Conservation (phyloP, 352 stramenopile genomes). For the Phytopythium aichiense region DNA sequence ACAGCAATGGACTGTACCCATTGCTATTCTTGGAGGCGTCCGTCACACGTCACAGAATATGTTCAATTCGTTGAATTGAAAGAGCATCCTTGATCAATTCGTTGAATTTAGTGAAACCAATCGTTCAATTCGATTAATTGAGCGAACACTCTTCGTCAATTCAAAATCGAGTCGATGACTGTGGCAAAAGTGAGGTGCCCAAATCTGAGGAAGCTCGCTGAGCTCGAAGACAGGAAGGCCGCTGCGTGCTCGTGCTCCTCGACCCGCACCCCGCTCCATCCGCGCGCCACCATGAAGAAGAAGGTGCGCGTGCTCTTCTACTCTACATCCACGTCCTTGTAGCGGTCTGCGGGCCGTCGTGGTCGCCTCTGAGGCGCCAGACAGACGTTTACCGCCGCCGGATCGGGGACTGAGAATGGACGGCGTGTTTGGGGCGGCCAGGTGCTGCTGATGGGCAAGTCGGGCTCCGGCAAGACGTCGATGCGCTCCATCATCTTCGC, state of each 20-base stretch:
- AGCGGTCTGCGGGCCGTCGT: neutral
- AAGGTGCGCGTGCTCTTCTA: slow-evolving; percentile 23
- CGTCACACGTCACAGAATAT: neutral
- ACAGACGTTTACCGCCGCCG: neutral
- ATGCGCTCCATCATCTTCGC: slow-evolving; percentile 99
- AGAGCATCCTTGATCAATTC: no score
- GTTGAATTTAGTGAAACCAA: neutral
- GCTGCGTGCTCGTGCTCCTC: neutral
- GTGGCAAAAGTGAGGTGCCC: no score
- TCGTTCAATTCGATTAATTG: no score
- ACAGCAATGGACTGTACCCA: neutral
- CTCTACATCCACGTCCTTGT: neutral
- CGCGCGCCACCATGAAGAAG: slow-evolving; percentile 43
- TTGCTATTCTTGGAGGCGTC: neutral
- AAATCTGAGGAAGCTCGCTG: no score
- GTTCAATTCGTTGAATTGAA: no score
- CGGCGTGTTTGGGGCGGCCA: slow-evolving; percentile 19
- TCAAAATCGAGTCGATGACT: no score
- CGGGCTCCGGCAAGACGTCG: slow-evolving; percentile 97
- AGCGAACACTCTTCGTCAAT: no score
- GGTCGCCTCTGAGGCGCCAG: neutral
- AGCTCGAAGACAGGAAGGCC: neutral
- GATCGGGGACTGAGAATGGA: neutral
- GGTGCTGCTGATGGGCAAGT: slow-evolving; percentile 96
- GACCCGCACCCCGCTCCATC: neutral